Percentiles rank a stretch among this genome's conserved stretches.
Conservation (phyloP, 148 eudicot genomes). For the Rhododendron ferrugineum region DNA sequence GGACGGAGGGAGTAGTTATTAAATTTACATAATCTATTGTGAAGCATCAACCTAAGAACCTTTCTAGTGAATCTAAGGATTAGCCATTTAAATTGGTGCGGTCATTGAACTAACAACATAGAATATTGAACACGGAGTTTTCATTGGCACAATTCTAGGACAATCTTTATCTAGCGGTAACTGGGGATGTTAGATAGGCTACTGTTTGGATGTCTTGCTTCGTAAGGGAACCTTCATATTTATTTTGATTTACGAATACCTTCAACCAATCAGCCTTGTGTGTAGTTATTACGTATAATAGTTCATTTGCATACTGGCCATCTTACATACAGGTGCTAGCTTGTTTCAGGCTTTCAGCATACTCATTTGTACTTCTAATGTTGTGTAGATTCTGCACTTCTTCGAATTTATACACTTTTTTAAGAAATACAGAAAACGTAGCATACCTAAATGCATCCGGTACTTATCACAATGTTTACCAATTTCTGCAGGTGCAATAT, state of each 20-base stretch:
- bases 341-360: neutral
- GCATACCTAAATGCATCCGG: neutral
- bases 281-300: neutral
- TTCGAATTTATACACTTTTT: neutral
- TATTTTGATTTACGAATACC: neutral
- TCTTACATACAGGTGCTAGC: neutral
- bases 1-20: no score
- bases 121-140: neutral
- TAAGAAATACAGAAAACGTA: neutral
- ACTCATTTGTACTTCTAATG: neutral
- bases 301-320: neutral
- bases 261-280: neutral
- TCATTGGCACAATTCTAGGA: neutral
- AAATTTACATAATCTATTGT: neutral
- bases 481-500: conserved; percentile 68
- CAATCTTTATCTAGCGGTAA: neutral
- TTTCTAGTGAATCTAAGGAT: neutral
- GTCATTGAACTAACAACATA: neutral
- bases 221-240: neutral
- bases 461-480: neutral
- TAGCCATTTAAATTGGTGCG: neutral
- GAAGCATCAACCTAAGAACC: neutral
- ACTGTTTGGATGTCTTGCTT: neutral
- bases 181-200: neutral
- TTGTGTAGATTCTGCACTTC: neutral